Evolutionary conservation across 2,329 filamentous ascomycete genomes (phyloP), one percentile per base, ranked within the genome.

Genomic region (Rhytidhysteron rufulum): DNA sequence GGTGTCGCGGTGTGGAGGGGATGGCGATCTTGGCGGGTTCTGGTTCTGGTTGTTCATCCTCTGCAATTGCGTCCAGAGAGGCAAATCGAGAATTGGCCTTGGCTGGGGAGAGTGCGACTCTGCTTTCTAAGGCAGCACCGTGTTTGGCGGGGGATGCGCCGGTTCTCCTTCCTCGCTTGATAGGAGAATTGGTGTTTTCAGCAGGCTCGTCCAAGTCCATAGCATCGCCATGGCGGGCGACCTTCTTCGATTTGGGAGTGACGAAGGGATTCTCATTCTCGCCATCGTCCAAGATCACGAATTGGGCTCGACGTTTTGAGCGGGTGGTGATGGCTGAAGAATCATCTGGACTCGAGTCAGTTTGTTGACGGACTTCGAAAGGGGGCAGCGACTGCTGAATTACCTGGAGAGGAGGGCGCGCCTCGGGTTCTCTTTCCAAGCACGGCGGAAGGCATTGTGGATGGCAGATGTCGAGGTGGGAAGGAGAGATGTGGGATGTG

Each of bases 1-100:
- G 80, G 59, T 88, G 86, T 51, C 88, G 78, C 19, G 86, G 83
- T 9, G 87, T 90, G 17, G 80, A 79, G 1, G 87, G 87, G 2
- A 83, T 68, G 5, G 51, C 42, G 19, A 42, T 39, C 37, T 56
- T 44, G 17, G 57, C 53, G 27, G 51, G 45, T 53, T 69, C 69
- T 27, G 49, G 43, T 33, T 68, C 64, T 53, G 69, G 69, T 27
- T 48, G 43, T 33, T 68, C 64, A 11, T 79, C 79, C 29, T 39
- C 43, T 34, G 71, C 67, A 31, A 72, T 66, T 38, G 69, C 70
- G 13, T 16, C 15, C 4, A n/a, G 16, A 30, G 25, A 13, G 34
- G 60, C 63, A 46, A 67, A 65, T 45, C 67, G 68, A 19, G 67
- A 65, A 44, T 72, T 74, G 51, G 69, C 67, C 45, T 73, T 74